Evolutionary conservation across 768 basidiomycete species (phyloP).

Genomic region (Rhodocollybia butyracea): DNA sequence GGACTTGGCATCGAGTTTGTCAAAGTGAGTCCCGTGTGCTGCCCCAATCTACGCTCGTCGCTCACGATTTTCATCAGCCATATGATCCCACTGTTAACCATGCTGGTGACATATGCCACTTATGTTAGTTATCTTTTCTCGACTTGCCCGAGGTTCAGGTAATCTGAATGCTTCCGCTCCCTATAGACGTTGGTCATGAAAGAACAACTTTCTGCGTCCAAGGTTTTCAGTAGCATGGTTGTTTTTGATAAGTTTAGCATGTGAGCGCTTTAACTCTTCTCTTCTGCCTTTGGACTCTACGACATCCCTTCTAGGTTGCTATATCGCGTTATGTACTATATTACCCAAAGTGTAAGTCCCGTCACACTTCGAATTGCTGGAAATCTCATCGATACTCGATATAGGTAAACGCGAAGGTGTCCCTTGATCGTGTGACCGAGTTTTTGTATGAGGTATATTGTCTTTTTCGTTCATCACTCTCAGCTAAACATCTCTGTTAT

Average conservation of each 20-base stretch:
- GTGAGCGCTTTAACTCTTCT: neutral
- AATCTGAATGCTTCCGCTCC: neutral
- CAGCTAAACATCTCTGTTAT: neutral
- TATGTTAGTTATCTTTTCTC: constrained; percentile 1
- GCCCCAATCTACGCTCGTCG: neutral
- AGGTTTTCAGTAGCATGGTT: constrained; percentile 49
- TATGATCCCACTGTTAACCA: constrained; percentile 58
- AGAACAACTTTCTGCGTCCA: constrained; percentile 36
- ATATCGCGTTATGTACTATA: neutral
- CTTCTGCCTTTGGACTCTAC: neutral
- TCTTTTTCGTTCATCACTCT: neutral
- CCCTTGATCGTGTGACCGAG: constrained; percentile 52
- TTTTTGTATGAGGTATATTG: constrained; percentile 35
- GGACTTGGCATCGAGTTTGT: constrained; percentile 37
- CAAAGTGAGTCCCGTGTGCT: constrained; percentile 33
- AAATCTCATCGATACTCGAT: neutral
- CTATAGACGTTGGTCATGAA: constrained; percentile 37
- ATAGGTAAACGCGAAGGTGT: constrained; percentile 49
- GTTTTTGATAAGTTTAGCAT: constrained; percentile 49
- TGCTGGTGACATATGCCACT: constrained; percentile 60
- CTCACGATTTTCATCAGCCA: constrained; percentile 33
- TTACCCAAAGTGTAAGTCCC: neutral
- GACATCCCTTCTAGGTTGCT: neutral
- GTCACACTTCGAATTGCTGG: neutral
- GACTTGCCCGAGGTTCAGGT: no score